These are phyloP conservation scores for Suillus occidentalis DNA, from an alignment of 768 basidiomycete genomes.

Conservation along the genomic window DNA sequence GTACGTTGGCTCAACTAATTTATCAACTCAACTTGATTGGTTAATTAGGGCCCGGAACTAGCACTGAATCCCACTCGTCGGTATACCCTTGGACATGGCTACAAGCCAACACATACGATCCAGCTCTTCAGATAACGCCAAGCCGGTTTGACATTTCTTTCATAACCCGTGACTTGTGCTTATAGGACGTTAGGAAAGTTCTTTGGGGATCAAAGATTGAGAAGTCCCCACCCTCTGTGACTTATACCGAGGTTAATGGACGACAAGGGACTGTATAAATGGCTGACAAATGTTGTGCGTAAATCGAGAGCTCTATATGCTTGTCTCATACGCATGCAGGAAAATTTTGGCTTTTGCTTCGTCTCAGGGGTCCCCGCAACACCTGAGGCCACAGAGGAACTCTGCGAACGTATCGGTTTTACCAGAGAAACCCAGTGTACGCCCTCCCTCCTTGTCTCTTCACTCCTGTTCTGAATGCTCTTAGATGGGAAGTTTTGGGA, in stretches of 20 bases:
- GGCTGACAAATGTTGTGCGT: slow-evolving; percentile 79
- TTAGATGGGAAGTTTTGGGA: slow-evolving; percentile 97
- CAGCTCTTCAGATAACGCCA: slow-evolving; percentile 38
- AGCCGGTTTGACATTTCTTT: slow-evolving; percentile 42
- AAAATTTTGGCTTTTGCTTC: slow-evolving; percentile 88
- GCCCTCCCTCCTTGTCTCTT: slow-evolving; percentile 13
- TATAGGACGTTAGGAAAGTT: slow-evolving; percentile 46
- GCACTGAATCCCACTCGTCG: slow-evolving; percentile 64
- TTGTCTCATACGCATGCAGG: slow-evolving; percentile 42
- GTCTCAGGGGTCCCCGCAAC: slow-evolving; percentile 78
- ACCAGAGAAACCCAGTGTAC: slow-evolving; percentile 84
- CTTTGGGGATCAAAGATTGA: slow-evolving; percentile 82
- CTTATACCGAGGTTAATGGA: slow-evolving; percentile 78
- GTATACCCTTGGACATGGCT: slow-evolving; percentile 90
- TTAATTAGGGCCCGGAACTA: slow-evolving; percentile 21
- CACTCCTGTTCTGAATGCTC: slow-evolving; percentile 35
- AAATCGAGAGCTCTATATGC: neutral
- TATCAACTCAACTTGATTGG: neutral
- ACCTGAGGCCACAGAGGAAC: slow-evolving; percentile 79
- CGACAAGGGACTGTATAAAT: slow-evolving; percentile 68
- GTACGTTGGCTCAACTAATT: slow-evolving; percentile 42
- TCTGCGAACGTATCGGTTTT: slow-evolving; percentile 76
- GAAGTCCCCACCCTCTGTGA: slow-evolving; percentile 70
- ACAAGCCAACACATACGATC: slow-evolving; percentile 76
- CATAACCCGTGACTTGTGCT: neutral